Evolutionary conservation across 768 basidiomycete species (phyloP), one percentile per base, ranked within the genome.

Genomic region (Piloderma croceum): DNA sequence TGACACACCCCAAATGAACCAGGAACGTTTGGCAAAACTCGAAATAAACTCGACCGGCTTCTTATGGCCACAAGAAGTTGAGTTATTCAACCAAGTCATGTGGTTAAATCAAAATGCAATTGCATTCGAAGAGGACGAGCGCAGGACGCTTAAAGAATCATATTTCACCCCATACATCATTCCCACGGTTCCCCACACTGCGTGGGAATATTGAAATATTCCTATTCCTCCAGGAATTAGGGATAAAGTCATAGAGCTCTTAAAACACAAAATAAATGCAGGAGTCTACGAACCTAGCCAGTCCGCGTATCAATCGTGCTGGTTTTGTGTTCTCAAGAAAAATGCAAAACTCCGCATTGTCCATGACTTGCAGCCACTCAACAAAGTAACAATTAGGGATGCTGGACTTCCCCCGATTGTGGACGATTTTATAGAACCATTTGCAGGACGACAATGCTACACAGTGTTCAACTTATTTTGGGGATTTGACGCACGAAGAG

Each of bases 311-410:
- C n/a, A n/a, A n/a, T 61, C 61, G 0, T 31, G 51, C 1, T 68
- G 65, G 68, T 70, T 71, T 36, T 57, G 51, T 17, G 64, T 70
- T 0, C 21, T 58, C 0, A 71, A 71, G 46, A 63, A 65, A 32
- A 57, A 46, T 44, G 63, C 39, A 60, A 6, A 55, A 3, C 34
- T 57, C 1, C 48, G 47, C 3, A 49, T 68, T 2, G 65, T 73
- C 0, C 67, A 69, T 35, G 58, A 64, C 32, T 42, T 71, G 0
- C 57, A 66, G 36, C 65, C 62, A 0, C 48, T 71, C 0, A 71
- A 72, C 40, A 39, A 43, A 18, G 60, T 71, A 1, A 58, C 62
- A 0, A 66, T 73, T n/a, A n/a, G n/a, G n/a, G n/a, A n/a, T n/a
- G n/a, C n/a, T n/a, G n/a, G n/a, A n/a, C n/a, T n/a, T n/a, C 53